Base-by-base conservation (phyloP, 495 filamentous ascomycete genomes). In the Viridothelium virens region DNA sequence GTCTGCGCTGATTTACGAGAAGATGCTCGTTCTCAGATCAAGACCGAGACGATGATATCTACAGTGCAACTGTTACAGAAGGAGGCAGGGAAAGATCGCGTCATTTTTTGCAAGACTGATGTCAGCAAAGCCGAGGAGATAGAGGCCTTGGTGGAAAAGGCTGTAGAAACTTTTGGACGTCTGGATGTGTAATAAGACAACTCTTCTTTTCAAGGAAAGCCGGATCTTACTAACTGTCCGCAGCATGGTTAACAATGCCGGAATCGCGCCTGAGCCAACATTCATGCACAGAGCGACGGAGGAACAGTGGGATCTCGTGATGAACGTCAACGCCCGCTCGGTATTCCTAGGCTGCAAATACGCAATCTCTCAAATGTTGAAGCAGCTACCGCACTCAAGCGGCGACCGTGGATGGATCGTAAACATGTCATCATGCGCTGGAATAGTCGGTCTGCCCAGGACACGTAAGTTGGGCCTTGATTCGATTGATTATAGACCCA, bases 1-100 rank as follows among this genome's bases (percentile, higher is more conserved):
- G 76, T 83, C 47, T 85, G 81, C 61, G 79, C 77, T 0, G 78
- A 84, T 72, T 64, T 85, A 33, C 71, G 69, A 38, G 70, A 77
- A n/a, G 67, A 31, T n/a, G 68, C 63, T 65, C 48, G 48, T 18
- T 12, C 48, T 18, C 25, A 16, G 48, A 18, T 53, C 48, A 18
- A 53, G 25, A 65, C 68, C 2, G 69, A 69, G 56, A 65, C 66
- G 31, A 66, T 69, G 0, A 73, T 74, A 37, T 73, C 71, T 2
- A 84, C 81, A 1, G 76, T 83, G 41, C 74, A 77, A 16, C 25
- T 78, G 3, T 79, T 83, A 36, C 63, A 44, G 4, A 53, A 74
- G 18, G 66, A 76, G 6, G 77, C 77, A 11, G 77, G 79, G 9
- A 63, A 68, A 18, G 67, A 65, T 36, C 31, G 61, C 33, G 79